Conservation (phyloP, 768 basidiomycete species). For the Lactarius psammicola region DNA sequence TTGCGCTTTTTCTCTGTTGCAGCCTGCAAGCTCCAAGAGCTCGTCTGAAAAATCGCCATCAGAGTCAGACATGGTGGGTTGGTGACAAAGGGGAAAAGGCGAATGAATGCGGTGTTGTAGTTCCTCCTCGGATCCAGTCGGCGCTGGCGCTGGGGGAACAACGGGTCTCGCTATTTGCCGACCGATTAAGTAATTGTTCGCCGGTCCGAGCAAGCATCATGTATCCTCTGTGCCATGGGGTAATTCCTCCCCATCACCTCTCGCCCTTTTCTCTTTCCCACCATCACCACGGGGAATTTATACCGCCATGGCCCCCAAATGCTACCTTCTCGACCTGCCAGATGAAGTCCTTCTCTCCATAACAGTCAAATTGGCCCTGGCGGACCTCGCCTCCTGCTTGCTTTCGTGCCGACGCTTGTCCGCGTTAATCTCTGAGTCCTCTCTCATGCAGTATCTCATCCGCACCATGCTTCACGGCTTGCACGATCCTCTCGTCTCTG, state of each 20-base stretch:
- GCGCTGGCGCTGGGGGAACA: neutral
- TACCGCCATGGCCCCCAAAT: neutral
- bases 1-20: conserved; percentile 64
- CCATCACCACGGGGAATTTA: neutral
- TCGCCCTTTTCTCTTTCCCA: neutral
- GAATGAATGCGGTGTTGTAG: neutral
- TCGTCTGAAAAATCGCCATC: conserved; percentile 62
- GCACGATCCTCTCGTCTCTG: conserved; percentile 9
- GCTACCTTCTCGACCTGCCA: conserved; percentile 13
- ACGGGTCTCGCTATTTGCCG: conserved; percentile 5
- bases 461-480: conserved; percentile 19
- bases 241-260: neutral
- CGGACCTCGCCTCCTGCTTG: conserved; percentile 8
- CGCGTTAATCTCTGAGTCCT: conserved; percentile 4
- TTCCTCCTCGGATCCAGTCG: neutral
- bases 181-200: neutral
- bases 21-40: conserved; percentile 77
- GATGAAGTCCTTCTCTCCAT: conserved; percentile 19
- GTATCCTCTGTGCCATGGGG: neutral
- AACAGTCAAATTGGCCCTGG: neutral
- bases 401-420: conserved; percentile 13
- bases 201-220: neutral
- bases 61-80: conserved; percentile 46
- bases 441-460: conserved; percentile 24
- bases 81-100: conserved; percentile 9